Evolutionary conservation across 352 stramenopile species (phyloP).

Genomic region (Pythium folliculosum): DNA sequence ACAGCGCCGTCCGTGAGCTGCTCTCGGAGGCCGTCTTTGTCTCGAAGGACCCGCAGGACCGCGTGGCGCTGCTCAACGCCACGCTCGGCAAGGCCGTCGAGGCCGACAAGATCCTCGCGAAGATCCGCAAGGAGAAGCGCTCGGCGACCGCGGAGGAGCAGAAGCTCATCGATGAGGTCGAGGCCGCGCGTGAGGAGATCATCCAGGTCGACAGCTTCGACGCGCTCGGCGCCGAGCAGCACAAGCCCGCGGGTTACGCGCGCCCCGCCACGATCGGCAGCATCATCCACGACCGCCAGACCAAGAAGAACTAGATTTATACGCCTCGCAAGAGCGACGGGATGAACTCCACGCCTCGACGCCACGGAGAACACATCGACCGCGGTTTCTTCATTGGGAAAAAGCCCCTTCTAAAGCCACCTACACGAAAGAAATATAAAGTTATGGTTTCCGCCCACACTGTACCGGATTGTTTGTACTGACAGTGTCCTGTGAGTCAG

Average conservation of each 20-base stretch:
- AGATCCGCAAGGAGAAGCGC: constrained; percentile 94
- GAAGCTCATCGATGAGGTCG: constrained; percentile 94
- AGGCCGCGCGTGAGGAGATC: constrained; percentile 94
- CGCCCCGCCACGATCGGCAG: constrained; percentile 85
- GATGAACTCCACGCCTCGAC: neutral
- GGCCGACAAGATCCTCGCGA: constrained; percentile 91
- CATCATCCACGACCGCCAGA: constrained; percentile 30
- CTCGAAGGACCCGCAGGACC: constrained; percentile 62
- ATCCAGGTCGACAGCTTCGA: constrained; percentile 97
- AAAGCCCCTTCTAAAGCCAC: constrained; percentile 11
- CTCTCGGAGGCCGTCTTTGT: constrained; percentile 79
- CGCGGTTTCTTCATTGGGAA: constrained; percentile 27
- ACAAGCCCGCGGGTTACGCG: constrained; percentile 85
- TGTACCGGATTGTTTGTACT: too few species aligned
- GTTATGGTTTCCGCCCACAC: constrained; percentile 19
- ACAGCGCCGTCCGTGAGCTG: constrained; percentile 68
- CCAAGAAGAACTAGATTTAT: constrained; percentile 31
- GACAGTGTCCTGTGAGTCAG: too few species aligned
- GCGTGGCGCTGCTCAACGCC: constrained; percentile 71
- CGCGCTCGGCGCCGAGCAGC: constrained; percentile 80
- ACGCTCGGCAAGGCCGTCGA: constrained; percentile 88
- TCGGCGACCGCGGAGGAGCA: constrained; percentile 92
- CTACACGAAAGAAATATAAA: constrained; percentile 21
- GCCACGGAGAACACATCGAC: neutral
- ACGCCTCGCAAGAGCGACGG: neutral